Evolutionary conservation across 2,329 filamentous ascomycete genomes (phyloP), one percentile per base, ranked within the genome.

Genomic region (Colletotrichum zoysiae): DNA sequence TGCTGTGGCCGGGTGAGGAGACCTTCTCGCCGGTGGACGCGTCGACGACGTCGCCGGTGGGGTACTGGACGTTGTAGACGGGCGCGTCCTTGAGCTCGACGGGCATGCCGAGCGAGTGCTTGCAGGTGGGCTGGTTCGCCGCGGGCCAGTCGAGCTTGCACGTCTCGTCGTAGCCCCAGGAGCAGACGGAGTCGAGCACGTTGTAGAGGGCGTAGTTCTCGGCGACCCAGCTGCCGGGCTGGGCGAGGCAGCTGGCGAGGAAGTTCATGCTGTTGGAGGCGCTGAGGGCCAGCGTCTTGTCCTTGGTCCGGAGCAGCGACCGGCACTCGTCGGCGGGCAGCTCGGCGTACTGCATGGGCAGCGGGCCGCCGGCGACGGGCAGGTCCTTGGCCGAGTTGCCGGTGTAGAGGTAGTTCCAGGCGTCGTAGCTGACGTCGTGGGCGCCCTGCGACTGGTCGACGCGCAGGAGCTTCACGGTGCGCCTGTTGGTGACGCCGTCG

Each of bases 221-320:
- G 30, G 79, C 84, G 14, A 88, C 84, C 85, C 85, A 89, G 74
- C 81, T 84, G 67, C 77, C 74, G 5, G 70, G 73, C 42, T 79
- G 76, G 48, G 76, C 80, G 46, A 86, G 78, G 73, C 86, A 88
- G 74, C 79, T 82, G 14, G 79, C 79, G n/a, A 88, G 77, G 66
- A 82, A 88, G 76, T 88, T 86, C 82, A 87, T 87, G 81, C 83
- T 85, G 78, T 87, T 88, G 69, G 85, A 77, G 0, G 86, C 86
- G 76, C 83, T 82, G 67, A 86, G 80, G 0, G 84, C 82, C 26
- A 86, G 74, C 71, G 77, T 81, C 66, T 77, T 74, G 60, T 77
- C 79, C 38, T 81, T 75, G 12, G 85, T 85, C 50, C 83, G 75
- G 73, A 89, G 82, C n/a, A 90, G 81, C 60, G 79, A 76, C 16